Evolutionary conservation across 306 rosid genomes (phyloP).

Genomic region (Gleditsia sinensis): DNA sequence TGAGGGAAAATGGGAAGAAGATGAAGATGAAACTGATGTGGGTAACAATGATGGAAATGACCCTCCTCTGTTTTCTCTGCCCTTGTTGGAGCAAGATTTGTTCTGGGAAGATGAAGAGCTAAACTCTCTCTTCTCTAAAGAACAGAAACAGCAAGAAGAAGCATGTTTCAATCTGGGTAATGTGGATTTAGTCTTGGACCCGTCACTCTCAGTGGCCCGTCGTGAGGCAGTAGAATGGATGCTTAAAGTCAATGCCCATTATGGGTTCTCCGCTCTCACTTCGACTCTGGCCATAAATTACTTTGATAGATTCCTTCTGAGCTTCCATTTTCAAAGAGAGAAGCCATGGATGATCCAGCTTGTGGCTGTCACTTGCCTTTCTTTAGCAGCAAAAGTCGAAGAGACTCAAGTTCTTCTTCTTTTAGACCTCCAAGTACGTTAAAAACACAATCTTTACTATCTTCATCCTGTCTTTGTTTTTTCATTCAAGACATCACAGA

Average conservation of each 20-base stretch:
- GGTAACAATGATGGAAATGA: not conserved
- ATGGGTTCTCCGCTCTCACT: conserved; percentile 78
- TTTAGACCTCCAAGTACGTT: conserved; percentile 82
- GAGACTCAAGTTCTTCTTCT: conserved; percentile 89
- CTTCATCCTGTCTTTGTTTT: not conserved
- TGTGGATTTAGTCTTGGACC: conserved; percentile 12
- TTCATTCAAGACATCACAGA: not conserved
- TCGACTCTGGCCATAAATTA: conserved; percentile 83
- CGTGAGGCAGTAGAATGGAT: conserved; percentile 74
- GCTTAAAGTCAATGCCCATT: conserved; percentile 68
- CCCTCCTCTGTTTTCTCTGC: conserved; percentile 47
- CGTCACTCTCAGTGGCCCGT: conserved; percentile 48
- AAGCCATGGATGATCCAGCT: conserved; percentile 92
- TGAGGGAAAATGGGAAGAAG: not conserved
- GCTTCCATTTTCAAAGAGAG: conserved; percentile 64
- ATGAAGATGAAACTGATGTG: not conserved
- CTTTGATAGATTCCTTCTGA: conserved; percentile 66
- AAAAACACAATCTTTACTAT: not conserved
- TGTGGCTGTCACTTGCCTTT: conserved; percentile 86
- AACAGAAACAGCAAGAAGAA: conserved; percentile 48
- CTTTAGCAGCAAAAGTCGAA: conserved; percentile 93
- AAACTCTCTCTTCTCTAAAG: conserved; percentile 64
- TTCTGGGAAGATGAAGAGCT: conserved; percentile 79
- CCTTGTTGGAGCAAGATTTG: conserved; percentile 64
- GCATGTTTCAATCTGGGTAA: conserved; percentile 15